Base-by-base conservation (phyloP, 1,284 basidiomycete species). In the Ustilago shanxiensis region DNA sequence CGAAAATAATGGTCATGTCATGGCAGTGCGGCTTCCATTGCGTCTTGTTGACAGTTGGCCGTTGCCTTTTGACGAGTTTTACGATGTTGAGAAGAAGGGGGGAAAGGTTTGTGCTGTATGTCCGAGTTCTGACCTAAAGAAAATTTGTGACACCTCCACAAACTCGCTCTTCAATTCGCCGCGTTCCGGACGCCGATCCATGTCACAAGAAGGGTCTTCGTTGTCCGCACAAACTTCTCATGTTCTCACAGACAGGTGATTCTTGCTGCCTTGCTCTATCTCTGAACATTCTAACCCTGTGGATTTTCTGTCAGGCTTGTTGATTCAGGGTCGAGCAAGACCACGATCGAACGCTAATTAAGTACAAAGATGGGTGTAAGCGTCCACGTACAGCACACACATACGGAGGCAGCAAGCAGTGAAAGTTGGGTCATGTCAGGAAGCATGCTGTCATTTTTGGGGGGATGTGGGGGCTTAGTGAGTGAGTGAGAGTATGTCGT, bases 361-460 rank as follows among this genome's bases (percentile, higher is more conserved):
- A n/a, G n/a, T n/a, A n/a, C n/a, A n/a, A n/a, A n/a, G n/a, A n/a
- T n/a, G n/a, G n/a, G n/a, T n/a, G n/a, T n/a, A n/a, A n/a, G n/a
- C n/a, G n/a, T n/a, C n/a, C n/a, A n/a, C 35, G 35, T 16, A 37
- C 13, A 3, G 13, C 35, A 37, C 35, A 37, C 35, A 37, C 31
- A n/a, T n/a, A n/a, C n/a, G n/a, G n/a, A n/a, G n/a, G n/a, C n/a
- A n/a, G 24, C 28, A 22, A 3, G 18, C 41, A 29, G 26, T 24
- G 14, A 22, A 0, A 13, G 16, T 41, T 24, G 10, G 62, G 28
- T 72, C 69, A 72, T 72, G 69, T 72, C 63, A 66, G 60, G 70
- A n/a, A 60, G 64, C 70, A 72, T 72, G 70, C 65, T 72, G 65
- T 72, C 60, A 72, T 72, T 72, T 72, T 72, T 69, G 69, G 63